Evolutionary conservation across 108 stramenopile species (phyloP), one percentile per base, ranked within the genome.

Genomic region (Schizochytrium sp.): DNA sequence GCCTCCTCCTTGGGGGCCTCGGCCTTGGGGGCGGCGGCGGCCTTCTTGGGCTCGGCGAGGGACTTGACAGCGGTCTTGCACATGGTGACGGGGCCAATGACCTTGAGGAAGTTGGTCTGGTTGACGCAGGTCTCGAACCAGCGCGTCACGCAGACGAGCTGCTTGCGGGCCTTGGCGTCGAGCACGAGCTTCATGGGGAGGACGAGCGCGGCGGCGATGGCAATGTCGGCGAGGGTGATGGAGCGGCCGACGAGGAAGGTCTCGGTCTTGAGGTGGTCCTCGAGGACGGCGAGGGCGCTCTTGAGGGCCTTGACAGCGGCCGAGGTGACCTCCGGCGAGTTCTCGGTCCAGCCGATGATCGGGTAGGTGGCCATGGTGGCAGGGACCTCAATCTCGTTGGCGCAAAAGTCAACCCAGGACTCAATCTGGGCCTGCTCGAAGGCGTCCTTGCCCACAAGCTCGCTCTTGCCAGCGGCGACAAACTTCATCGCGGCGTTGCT

Each of bases 201-300:
- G 16, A 97, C 90, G 43, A 98, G 94, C 34, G 96, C 94, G 5
- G 95, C 95, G 10, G 91, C 95, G 41, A 97, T 87, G 55, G 93
- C 91, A 92, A 98, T 98, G 90, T 98, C 97, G 4, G 97, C 97
- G 45, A 98, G 90, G 44, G 97, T 97, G 44, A 98, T 91, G 58
- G 93, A 91, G 55, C 96, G 88, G 63, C 93, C 94, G 25, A 97
- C 97, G 48, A 97, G 89, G 89, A 92, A 96, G 59, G 93, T 93
- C 63, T 72, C 58, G 72, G 76, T 72, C 16, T 57, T 41, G 87
- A 96, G 88, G 88, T 95, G 92, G 44, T 88, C 72, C 28, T 98
- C 91, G 28, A 98, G 92, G 21, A 95, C 90, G 23, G 87, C 87
- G 43, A 98, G 89, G 8, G 94, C 96, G 25, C 44, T 45, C 55